Evolutionary conservation across 116 monocot genomes (phyloP), one percentile per base, ranked within the genome.

Genomic region (Dioscorea cayenensis): DNA sequence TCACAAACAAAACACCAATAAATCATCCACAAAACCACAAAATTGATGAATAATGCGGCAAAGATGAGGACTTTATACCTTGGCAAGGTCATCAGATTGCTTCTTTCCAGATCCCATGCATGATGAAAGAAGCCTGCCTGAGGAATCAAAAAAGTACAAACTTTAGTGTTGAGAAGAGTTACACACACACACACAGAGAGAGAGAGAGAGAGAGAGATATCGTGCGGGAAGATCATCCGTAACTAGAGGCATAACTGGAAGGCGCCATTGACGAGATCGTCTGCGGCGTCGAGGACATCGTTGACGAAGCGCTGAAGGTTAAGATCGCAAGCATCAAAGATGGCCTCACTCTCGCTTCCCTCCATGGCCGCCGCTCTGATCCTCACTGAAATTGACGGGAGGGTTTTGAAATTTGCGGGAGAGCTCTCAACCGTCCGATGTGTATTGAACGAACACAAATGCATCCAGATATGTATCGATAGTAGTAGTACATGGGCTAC

Each of bases 271-370:
- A 86, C 28, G 49, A 86, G 28, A 67, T 94, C 86, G 69, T 91
- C 91, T 65, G 84, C 75, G 68, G 72, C 28, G 81, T 91, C 86
- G 65, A 89, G 86, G 72, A 86, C 65, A 25, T 86, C 84, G 77
- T 95, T 86, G 75, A 95, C 27, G 78, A 95, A 86, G 60, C 69
- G 71, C 79, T 82, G 83, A 4, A 88, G 88, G 55, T 90, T 90
- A 62, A 90, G 78, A 17, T 76, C 66, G 62, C 67, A 21, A 4
- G 85, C 73, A 5, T 81, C 78, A 83, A 87, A 94, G 49, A 80
- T 77, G 58, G 77, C 80, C 65, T 86, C 90, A 60, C 78, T 77
- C 80, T 84, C 77, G 76, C 81, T 73, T 20, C 75, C 80, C 73
- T 86, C 89, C 89, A 84, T 83, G 7, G 58, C 52, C 7, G 3